phyloP scores from a whole-genome alignment of 1,284 basidiomycete genomes.

The Tranzscheliella williamsii region DNA sequence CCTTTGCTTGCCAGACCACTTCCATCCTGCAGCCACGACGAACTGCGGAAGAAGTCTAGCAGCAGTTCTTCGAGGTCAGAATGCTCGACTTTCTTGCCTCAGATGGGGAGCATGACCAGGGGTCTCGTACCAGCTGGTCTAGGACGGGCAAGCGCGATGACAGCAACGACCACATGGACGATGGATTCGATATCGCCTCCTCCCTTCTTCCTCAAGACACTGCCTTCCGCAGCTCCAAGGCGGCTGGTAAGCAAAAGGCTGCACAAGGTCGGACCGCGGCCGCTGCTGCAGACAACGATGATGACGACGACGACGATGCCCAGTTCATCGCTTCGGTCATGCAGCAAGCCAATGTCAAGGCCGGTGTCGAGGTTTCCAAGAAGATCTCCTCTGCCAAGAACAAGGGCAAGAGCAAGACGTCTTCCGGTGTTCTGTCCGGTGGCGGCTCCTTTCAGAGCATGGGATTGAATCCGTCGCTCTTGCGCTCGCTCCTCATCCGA shows the following conservation, averaged over 20 bases:
- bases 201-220: constrained; percentile 12
- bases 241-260: background rate
- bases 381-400: constrained; percentile 35
- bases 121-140: constrained; percentile 6
- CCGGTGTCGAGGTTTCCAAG: constrained; percentile 52
- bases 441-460: constrained; percentile 60
- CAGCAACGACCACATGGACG: constrained; percentile 8
- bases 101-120: constrained; percentile 40
- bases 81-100: constrained; percentile 52
- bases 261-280: background rate
- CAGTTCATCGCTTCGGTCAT: constrained; percentile 56
- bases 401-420: constrained; percentile 51
- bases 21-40: no score
- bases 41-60: no score
- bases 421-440: constrained; percentile 47
- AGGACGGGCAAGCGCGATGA: constrained; percentile 5
- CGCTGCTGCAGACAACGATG: constrained; percentile 12
- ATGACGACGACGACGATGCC: constrained; percentile 49
- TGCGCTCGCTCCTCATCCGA: constrained; percentile 84
- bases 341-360: constrained; percentile 56
- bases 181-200: constrained; percentile 28
- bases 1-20: no score
- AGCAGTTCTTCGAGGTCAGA: no score
- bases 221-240: background rate
- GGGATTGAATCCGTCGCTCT: constrained; percentile 74